Evolutionary conservation across 2,329 filamentous ascomycete genomes (phyloP), one percentile per base, ranked within the genome.

Genomic region (Lachnellula cervina): DNA sequence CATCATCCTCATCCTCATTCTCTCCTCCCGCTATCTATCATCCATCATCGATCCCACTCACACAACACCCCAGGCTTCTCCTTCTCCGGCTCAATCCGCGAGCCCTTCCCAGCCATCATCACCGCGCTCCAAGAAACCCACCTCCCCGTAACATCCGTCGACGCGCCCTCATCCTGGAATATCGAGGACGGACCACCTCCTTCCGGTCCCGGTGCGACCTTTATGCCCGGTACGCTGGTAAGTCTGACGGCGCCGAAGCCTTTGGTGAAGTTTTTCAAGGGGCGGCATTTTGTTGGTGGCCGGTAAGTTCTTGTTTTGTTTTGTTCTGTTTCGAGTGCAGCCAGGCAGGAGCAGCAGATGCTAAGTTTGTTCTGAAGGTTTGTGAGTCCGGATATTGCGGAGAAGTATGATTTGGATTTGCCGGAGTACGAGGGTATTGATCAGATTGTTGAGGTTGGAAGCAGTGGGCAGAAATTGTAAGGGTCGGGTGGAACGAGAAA

Each of bases 241-340:
- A 96, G 90, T 69, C 76, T 99, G 68, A 96, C 93, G 48, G 94
- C 94, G 9, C 91, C 94, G 3, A 99, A 99, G 74, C 93, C 93
- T 6, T 76, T 96, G 58, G 88, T 90, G 6, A 88, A 86, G 71
- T 83, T 84, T 70, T 99, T 96, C 71, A 83, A 77, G 60, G 94
- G 93, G 1, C 82, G 89, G 47, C 94, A 99, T 76, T 99, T 97
- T 68, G 73, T 99, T 54, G 94, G 94, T 7, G 94, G 94, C 53
- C 79, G 90, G 81, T 88, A 74, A 52, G 60, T 60, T 35, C 38
- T 11, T 34, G 17, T 43, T 42, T 53, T 2, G 21, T 23, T 23
- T 23, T 23, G 2, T 23, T 43, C 13, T 34, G 17, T 43, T 42
- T 53, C 23, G 8, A 16, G 32, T 23, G 11, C 38, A 25, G 9